Percentiles rank a stretch among this genome's conserved stretches.
These are phyloP conservation scores for Nicotiana undulata DNA, from an alignment of 257 asterid genomes.

Conservation along the genomic window DNA sequence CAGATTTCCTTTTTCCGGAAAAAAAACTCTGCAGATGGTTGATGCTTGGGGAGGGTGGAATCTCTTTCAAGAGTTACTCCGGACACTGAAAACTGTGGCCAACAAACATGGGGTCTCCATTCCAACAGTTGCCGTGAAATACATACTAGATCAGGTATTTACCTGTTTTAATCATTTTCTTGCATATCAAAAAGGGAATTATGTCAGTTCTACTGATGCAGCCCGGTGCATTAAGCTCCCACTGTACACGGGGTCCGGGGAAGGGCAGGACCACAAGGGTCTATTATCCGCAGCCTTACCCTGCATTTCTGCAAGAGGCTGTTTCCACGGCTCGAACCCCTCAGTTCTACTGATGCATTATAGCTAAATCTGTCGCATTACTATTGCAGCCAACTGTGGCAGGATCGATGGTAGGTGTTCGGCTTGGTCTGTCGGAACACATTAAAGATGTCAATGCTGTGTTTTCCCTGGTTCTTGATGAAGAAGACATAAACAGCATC, in stretches of 20 bases:
- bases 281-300: no score
- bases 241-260: rapidly evolving
- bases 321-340: no score
- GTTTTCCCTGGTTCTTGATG: constrained; percentile 73
- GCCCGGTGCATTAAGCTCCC: no score
- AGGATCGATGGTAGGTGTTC: constrained; percentile 92
- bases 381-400: constrained; percentile 79
- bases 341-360: constrained; percentile 1
- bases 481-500: constrained; percentile 58
- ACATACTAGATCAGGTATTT: constrained; percentile 70
- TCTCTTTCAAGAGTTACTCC: constrained; percentile 73
- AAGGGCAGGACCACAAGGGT: no score
- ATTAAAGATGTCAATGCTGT: constrained; percentile 55
- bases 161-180: background rate
- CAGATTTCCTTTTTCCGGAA: background rate
- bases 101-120: constrained; percentile 74
- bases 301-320: no score
- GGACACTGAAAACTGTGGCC: constrained; percentile 59
- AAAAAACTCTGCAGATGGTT: constrained; percentile 55
- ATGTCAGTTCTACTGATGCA: no score
- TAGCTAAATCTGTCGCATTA: background rate
- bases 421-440: constrained; percentile 88
- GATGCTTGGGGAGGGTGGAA: constrained; percentile 99
- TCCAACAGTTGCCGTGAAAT: constrained; percentile 83
- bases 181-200: background rate